phyloP scores from a whole-genome alignment of 345 rosid species.

The Mercurialis annua region DNA sequence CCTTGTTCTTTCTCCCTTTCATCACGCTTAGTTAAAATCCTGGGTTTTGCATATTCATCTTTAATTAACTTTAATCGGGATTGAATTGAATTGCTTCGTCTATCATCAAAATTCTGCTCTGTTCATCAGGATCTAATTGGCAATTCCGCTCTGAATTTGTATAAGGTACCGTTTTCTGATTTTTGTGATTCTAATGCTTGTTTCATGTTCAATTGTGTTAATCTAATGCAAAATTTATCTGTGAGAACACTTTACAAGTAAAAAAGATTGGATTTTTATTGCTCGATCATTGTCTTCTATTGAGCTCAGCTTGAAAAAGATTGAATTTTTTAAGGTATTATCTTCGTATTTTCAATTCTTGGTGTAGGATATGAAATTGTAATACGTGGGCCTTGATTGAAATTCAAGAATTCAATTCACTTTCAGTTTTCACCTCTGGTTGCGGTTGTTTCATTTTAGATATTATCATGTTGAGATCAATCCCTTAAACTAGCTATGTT shows the following conservation, averaged over 20 bases:
- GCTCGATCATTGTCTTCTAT: not conserved
- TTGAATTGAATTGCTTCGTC: not conserved
- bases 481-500: too few species aligned
- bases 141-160: not conserved
- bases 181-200: not conserved
- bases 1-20: not conserved
- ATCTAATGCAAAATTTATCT: not conserved
- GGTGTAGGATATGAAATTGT: not conserved
- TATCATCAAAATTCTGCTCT: not conserved
- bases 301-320: too few species aligned
- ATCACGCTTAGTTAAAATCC: not conserved
- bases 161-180: slow-evolving; percentile 13
- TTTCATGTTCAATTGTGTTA: slow-evolving; percentile 4
- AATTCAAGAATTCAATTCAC: too few species aligned
- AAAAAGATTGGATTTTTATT: not conserved
- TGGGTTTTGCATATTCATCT: not conserved
- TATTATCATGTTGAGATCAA: too few species aligned
- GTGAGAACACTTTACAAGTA: not conserved
- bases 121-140: not conserved
- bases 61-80: too few species aligned
- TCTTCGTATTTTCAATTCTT: not conserved
- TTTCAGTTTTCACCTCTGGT: too few species aligned
- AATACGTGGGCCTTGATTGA: not conserved
- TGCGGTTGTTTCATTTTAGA: too few species aligned
- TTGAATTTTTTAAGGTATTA: not conserved